Percentiles rank a stretch among this genome's conserved stretches.
phyloP scores from a whole-genome alignment of 2,329 filamentous ascomycete genomes.

The Alternaria longipes region DNA sequence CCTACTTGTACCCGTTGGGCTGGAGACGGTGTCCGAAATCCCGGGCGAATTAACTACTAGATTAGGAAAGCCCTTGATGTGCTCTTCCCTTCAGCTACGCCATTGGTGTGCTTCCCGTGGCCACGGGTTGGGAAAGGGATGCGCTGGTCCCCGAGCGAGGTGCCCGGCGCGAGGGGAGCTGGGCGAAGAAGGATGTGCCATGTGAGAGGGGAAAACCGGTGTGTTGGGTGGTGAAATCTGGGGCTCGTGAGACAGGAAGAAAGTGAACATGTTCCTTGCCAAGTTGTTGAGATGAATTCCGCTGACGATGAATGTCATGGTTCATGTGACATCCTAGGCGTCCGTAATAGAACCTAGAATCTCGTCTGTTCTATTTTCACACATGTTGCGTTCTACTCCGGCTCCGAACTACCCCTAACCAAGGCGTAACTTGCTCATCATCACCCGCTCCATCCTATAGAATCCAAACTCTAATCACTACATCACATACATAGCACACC shows the following conservation, averaged over 20 bases:
- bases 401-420: background rate
- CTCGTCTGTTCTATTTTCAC: background rate
- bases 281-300: background rate
- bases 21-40: constrained; percentile 1
- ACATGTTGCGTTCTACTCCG: background rate
- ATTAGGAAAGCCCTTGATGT: background rate
- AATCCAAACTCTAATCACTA: background rate
- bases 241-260: background rate
- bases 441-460: background rate
- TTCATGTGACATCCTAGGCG: background rate
- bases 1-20: background rate
- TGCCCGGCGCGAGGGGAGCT: background rate
- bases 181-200: background rate
- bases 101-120: constrained; percentile 3
- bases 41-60: background rate
- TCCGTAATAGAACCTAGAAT: background rate
- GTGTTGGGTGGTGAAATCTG: constrained; percentile 1
- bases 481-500: constrained; percentile 2
- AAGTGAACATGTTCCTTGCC: background rate
- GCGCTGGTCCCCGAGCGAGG: background rate
- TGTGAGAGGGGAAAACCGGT: background rate
- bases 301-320: background rate
- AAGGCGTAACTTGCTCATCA: background rate
- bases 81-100: background rate
- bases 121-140: constrained; percentile 3